A percentile compares a stretch with the other conserved stretches of the same genome.
phyloP scores from a whole-genome alignment of 2,329 filamentous ascomycete species.

The Gyromitra esculenta region DNA sequence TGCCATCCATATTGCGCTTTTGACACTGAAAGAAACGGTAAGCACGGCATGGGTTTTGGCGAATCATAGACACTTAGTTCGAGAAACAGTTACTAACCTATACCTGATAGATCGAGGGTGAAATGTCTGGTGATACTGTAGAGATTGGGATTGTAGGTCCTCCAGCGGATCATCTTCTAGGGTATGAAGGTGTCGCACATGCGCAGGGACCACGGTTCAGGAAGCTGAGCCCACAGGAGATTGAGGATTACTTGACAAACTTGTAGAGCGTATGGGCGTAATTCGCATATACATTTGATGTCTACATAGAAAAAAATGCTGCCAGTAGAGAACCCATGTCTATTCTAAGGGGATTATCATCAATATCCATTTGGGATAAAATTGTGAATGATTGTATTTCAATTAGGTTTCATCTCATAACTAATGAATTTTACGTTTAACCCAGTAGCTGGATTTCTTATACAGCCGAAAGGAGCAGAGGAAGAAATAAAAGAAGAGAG shows the following conservation, averaged over 20 bases:
- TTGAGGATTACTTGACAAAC: constrained; percentile 99
- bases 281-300: constrained; percentile 39
- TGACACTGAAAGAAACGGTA: constrained; percentile 93
- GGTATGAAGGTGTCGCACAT: constrained; percentile 87
- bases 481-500: background rate
- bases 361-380: constrained; percentile 14
- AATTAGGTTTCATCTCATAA: background rate
- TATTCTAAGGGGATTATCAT: background rate
- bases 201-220: constrained; percentile 87
- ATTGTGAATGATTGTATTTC: background rate
- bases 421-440: background rate
- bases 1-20: constrained; percentile 94
- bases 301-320: constrained; percentile 45
- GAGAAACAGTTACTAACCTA: constrained; percentile 11
- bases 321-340: constrained; percentile 22
- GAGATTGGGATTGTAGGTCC: constrained; percentile 98
- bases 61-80: background rate
- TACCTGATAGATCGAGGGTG: constrained; percentile 78
- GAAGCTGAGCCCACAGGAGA: constrained; percentile 96
- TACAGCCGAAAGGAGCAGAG: background rate
- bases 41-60: constrained; percentile 1
- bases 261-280: constrained; percentile 69
- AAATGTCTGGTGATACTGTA: constrained; percentile 98
- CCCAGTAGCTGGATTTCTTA: background rate
- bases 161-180: constrained; percentile 90